phyloP scores from a whole-genome alignment of 371 early-diverging fungal genomes.

The Lichtheimia corymbifera region DNA sequence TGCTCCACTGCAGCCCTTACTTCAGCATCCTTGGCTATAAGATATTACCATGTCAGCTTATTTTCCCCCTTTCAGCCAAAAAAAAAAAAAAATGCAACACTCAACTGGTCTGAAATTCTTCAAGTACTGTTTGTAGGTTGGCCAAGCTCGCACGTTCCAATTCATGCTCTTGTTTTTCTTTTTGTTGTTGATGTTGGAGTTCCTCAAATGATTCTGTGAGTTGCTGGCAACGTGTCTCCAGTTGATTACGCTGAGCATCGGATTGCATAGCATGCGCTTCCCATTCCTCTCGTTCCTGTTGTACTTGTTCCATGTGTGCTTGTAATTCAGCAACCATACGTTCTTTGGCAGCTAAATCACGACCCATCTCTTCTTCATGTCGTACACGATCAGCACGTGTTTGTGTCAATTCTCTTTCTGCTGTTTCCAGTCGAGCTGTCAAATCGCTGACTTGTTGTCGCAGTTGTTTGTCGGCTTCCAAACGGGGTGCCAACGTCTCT shows the following conservation, averaged over 20 bases:
- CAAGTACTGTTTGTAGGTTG: conserved; percentile 85
- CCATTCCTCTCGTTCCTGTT: conserved; percentile 67
- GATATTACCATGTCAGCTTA: background rate
- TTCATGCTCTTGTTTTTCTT: conserved; percentile 49
- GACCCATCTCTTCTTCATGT: conserved; percentile 29
- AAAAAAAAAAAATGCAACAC: no score
- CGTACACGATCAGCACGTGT: conserved; percentile 24
- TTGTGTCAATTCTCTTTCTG: conserved; percentile 21
- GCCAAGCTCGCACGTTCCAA: conserved; percentile 67
- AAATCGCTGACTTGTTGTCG: conserved; percentile 32
- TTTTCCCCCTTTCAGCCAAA: background rate
- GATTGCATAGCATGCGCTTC: conserved; percentile 60
- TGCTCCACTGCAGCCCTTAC: conserved; percentile 77
- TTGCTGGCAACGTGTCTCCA: conserved; percentile 40
- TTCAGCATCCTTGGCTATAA: conserved; percentile 66
- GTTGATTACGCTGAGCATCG: conserved; percentile 54
- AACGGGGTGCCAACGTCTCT: conserved; percentile 39
- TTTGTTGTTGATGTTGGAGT: conserved; percentile 23
- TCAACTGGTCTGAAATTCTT: conserved; percentile 83
- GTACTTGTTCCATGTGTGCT: conserved; percentile 51
- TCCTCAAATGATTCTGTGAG: conserved; percentile 47
- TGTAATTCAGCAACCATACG: conserved; percentile 36
- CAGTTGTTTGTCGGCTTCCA: conserved; percentile 45
- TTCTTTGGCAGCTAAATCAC: conserved; percentile 27
- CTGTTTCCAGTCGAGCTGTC: conserved; percentile 22